Base-by-base conservation (phyloP, 2,329 filamentous ascomycete genomes). In the Botrytis paeoniae region DNA sequence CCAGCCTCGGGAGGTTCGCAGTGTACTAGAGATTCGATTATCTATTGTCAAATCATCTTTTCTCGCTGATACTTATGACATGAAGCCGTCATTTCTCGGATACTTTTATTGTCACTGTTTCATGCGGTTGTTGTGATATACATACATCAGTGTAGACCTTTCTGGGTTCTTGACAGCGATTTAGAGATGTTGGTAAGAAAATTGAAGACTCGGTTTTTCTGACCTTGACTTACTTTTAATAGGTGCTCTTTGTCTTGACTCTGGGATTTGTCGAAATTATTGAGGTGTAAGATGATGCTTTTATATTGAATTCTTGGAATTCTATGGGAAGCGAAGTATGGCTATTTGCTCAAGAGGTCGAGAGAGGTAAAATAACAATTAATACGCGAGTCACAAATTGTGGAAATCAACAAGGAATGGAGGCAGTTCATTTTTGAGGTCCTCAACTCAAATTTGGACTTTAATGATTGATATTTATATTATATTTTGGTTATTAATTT, bases 1-100 rank as follows among this genome's bases (percentile, higher is more conserved):
- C 6, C 14, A 54, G n/a, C 5, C 5, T 29, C 1, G n/a, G 3
- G 2, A 9, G 14, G 12, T 29, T 29, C 12, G 3, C 16, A 4
- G 16, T 10, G 6, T 54, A 18, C 6, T n/a, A 7, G n/a, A 18
- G 7, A 18, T 18, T 54, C 29, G n/a, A 7, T 1, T 16, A 5
- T 29, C 29, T 18, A 18, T 18, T 29, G 14, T 54, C 14, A 1
- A 8, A 3, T 29, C 14, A 54, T 18, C 5, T 16, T 54, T 18
- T 9, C 6, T 18, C n/a, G n/a, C 51, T 25, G 14, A 18, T 1
- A 1, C 0, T n/a, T 16, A 2, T 4, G 25, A 5, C 10, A n/a
- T 25, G 45, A n/a, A 12, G 22, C 1, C 1, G 12, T 5, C 0
- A 29, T 16, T 18, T 54, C 51, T 29, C 6, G n/a, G 14, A 4